Evolutionary conservation across 805 yeast genomes (phyloP).

Genomic region (Huiozyma naganishii): DNA sequence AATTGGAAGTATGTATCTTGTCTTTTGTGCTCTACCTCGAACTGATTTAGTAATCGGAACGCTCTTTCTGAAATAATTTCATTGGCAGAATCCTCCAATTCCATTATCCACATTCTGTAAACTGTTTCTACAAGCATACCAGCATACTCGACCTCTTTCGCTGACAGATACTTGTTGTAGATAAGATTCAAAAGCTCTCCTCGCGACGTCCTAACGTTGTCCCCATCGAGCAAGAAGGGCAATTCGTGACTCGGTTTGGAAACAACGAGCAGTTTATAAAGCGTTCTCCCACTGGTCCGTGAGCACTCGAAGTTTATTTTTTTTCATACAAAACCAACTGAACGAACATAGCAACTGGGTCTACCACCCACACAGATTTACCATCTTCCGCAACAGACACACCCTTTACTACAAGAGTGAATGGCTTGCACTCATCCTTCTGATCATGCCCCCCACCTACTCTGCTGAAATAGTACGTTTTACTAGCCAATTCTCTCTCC

Average conservation of each 20-base stretch:
- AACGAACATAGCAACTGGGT: slow-evolving; percentile 44
- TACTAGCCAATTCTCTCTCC: slow-evolving; percentile 12
- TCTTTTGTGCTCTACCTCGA: no score
- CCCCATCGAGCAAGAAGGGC: background rate
- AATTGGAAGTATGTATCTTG: no score
- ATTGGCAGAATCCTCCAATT: no score
- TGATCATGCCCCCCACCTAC: slow-evolving; percentile 4
- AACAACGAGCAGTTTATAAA: no score
- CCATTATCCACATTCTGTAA: background rate
- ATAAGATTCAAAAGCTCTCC: background rate
- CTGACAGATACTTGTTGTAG: background rate
- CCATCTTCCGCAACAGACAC: background rate
- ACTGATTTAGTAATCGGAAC: no score
- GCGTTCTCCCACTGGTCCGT: no score
- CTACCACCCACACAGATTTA: slow-evolving; percentile 35
- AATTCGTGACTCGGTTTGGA: background rate
- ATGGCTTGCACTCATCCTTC: background rate
- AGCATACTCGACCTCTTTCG: background rate
- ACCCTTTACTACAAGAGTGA: background rate
- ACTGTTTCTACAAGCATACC: background rate
- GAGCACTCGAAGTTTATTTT: background rate
- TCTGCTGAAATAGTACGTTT: slow-evolving; percentile 4
- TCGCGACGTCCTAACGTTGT: background rate
- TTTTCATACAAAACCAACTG: slow-evolving; percentile 27
- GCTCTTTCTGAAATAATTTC: no score